Conservation (phyloP, 768 basidiomycete species). For the Gymnopilus junonius region DNA sequence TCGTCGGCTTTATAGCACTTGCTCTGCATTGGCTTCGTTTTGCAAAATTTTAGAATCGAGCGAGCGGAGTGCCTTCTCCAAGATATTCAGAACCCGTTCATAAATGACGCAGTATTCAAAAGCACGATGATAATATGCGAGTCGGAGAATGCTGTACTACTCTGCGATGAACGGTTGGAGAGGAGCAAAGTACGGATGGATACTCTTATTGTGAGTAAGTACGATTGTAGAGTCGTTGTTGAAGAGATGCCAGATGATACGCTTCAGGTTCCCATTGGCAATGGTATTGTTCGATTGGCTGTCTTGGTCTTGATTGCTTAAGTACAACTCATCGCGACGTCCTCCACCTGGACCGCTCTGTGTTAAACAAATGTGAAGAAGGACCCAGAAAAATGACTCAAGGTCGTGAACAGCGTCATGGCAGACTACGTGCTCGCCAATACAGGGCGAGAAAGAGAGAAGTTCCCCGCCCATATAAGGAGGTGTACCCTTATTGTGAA, state of each 20-base stretch:
- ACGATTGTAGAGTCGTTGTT: not conserved
- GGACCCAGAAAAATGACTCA: slow-evolving; percentile 13
- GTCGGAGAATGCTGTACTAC: slow-evolving; percentile 3
- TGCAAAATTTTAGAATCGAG: too few relatives aligned
- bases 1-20: too few relatives aligned
- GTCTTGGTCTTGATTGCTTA: not conserved
- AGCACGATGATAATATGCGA: slow-evolving; percentile 1
- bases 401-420: slow-evolving; percentile 11
- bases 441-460: too few relatives aligned
- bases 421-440: not conserved
- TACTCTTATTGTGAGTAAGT: not conserved
- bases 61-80: slow-evolving; percentile 1
- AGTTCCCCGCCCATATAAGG: too few relatives aligned
- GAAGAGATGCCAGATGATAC: not conserved
- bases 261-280: not conserved
- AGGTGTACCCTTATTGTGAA: too few relatives aligned
- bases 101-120: slow-evolving; percentile 4
- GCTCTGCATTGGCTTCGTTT: too few relatives aligned
- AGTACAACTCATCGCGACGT: slow-evolving; percentile 6
- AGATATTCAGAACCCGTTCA: not conserved
- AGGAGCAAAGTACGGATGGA: slow-evolving; percentile 4
- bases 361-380: slow-evolving; percentile 9
- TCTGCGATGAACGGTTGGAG: not conserved
- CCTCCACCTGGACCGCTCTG: slow-evolving; percentile 1
- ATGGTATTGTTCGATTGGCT: not conserved